These are phyloP conservation scores for Cyclocybe aegerita DNA, from an alignment of 768 basidiomycete genomes.

Conservation along the genomic window DNA sequence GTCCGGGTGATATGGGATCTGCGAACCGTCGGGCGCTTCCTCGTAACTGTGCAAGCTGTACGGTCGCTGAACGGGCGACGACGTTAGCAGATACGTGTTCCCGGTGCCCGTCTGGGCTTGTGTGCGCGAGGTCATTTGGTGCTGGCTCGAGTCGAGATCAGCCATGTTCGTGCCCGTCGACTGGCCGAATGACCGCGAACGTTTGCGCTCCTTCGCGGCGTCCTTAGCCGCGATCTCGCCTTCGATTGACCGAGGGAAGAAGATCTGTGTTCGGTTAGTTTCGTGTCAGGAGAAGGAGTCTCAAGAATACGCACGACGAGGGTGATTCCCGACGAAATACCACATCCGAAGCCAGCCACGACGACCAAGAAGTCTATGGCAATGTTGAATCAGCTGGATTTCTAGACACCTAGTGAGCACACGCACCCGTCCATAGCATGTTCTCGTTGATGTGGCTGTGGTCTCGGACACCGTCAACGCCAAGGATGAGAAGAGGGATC, in stretches of 20 bases:
- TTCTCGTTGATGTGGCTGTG: conserved; percentile 67
- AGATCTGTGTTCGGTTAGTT: conserved; percentile 50
- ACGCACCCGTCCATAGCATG: conserved; percentile 49
- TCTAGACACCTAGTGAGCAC: not conserved
- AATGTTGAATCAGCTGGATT: conserved; percentile 1
- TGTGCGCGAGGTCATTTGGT: conserved; percentile 15
- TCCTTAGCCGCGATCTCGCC: conserved; percentile 58
- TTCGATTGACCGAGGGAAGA: conserved; percentile 80
- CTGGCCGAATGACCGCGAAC: conserved; percentile 26
- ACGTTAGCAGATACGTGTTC: conserved; percentile 32
- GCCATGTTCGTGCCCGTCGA: conserved; percentile 15
- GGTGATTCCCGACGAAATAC: conserved; percentile 72
- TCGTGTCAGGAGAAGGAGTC: not conserved
- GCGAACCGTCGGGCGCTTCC: conserved; percentile 10
- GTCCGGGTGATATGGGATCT: conserved; percentile 7
- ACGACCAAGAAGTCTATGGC: conserved; percentile 58
- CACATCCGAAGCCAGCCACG: conserved; percentile 55
- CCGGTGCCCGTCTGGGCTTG: conserved; percentile 10
- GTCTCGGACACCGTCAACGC: conserved; percentile 63
- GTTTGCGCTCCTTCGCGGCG: conserved; percentile 39
- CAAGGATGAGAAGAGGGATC: conserved; percentile 63
- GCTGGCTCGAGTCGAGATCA: conserved; percentile 20
- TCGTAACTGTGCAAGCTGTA: conserved; percentile 21
- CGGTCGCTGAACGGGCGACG: conserved; percentile 30
- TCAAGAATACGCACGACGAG: conserved; percentile 50